Base-by-base conservation (phyloP, 257 asterid species). In the Fraxinus anomala region DNA sequence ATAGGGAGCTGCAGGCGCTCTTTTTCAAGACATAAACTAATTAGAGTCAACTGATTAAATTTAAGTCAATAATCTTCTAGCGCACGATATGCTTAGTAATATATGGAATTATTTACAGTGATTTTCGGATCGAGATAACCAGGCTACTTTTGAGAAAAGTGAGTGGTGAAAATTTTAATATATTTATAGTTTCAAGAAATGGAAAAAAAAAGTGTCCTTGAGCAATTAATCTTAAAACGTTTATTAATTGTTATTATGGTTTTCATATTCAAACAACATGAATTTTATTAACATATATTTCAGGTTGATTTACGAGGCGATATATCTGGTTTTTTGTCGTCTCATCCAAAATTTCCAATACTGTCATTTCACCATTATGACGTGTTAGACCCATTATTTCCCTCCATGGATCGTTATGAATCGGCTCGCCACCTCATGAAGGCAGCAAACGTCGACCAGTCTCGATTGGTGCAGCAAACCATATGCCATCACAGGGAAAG, bases 401-500 rank as follows among this genome's bases (percentile, higher is more conserved):
- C 75, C 33, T 17, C 47, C 19, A 72, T 17, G 75, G 56, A 36
- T 16, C 54, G 75, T n/a, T 33, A 13, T 13, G 59, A 72, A 23
- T 72, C 75, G 12, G 54, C 30, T 3, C 34, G 21, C 61, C 75
- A 72, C 56, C 75, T 72, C 19, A 72, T 72, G 75, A 72, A 72
- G 34, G 56, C 75, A 2, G 75, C 59, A 0, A 17, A 39, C 16
- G 36, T 42, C 31, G 75, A 72, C 21, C 75, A 72, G 30, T 72
- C 75, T 72, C 75, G 75, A 34, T 24, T 72, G 61, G 31, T 72
- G 17, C 75, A 72, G 28, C 75, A 72, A 42, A 72, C 75, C 33
- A 44, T 72, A 7, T 72, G 75, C 36, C 51, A 72, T 23, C 75
- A 72, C 75, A 37, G 75, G 31, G 56, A 72, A 17, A 72, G 37